Conservation (phyloP, 768 basidiomycete species). For the Terana coerulea region DNA sequence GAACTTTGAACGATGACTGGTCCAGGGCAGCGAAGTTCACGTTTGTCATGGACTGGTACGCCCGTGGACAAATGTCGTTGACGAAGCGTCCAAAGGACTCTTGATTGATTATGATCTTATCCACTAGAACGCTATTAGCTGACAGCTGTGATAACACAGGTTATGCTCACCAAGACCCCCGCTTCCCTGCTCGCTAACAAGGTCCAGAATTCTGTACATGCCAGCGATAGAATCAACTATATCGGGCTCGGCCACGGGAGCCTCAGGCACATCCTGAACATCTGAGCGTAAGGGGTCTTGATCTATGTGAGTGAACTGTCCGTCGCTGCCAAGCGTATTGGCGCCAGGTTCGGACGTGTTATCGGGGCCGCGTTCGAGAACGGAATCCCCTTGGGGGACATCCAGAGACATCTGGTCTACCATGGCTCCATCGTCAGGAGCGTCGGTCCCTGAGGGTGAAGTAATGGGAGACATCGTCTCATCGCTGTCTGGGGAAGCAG, state of each 20-base stretch:
- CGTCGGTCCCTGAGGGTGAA: background rate
- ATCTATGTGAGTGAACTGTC: no score
- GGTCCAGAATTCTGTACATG: conserved; percentile 51
- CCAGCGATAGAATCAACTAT: conserved; percentile 30
- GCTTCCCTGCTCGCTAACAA: conserved; percentile 47
- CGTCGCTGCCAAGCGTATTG: no score
- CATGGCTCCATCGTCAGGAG: conserved; percentile 2
- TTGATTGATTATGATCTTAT: conserved; percentile 61
- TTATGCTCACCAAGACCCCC: conserved; percentile 44
- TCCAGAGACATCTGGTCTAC: background rate
- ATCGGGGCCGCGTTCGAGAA: background rate
- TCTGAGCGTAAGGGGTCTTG: no score
- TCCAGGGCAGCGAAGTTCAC: conserved; percentile 56
- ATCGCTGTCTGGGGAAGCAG: background rate
- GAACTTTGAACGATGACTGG: conserved; percentile 38
- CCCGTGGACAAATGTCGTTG: conserved; percentile 44
- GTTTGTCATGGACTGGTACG: conserved; percentile 50
- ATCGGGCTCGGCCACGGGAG: no score
- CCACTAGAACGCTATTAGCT: conserved; percentile 41
- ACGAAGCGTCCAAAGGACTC: conserved; percentile 44
- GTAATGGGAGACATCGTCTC: background rate
- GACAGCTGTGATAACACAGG: no score
- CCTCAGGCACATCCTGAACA: no score
- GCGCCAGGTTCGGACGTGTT: no score
- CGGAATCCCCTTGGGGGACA: background rate